Evolutionary conservation across 371 early-diverging fungal species (phyloP).

Genomic region (Phascolomyces articulosus): DNA sequence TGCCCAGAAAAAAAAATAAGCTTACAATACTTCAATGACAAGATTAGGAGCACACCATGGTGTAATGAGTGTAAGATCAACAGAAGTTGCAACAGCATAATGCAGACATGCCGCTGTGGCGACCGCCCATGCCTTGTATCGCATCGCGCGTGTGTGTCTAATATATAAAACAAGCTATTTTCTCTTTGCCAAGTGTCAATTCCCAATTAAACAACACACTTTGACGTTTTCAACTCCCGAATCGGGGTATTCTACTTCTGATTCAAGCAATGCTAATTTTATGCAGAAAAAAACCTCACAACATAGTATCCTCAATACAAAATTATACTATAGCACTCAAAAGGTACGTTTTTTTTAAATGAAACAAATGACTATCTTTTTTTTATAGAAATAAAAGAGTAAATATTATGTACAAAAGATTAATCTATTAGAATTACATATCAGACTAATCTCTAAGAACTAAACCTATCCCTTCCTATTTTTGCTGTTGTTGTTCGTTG

Average conservation of each 20-base stretch:
- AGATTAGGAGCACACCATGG: conserved; percentile 64
- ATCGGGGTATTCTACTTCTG: too few relatives aligned
- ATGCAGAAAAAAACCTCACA: too few relatives aligned
- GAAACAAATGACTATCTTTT: background rate
- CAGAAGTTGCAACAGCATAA: conserved; percentile 39
- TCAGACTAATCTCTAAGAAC: background rate
- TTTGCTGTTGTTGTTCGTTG: background rate
- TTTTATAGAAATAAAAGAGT: background rate
- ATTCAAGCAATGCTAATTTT: too few relatives aligned
- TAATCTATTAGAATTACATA: background rate
- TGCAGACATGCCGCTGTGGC: background rate
- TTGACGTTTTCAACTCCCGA: too few relatives aligned
- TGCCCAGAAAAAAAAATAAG: background rate
- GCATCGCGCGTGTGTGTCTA: background rate
- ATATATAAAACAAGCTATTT: too few relatives aligned
- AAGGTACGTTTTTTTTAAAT: too few relatives aligned
- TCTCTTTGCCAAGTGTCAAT: too few relatives aligned
- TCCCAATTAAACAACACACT: too few relatives aligned
- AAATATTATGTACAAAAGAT: background rate
- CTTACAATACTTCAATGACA: conserved; percentile 67
- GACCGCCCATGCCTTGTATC: background rate
- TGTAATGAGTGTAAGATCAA: conserved; percentile 55
- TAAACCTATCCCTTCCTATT: background rate
- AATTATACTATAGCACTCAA: too few relatives aligned
- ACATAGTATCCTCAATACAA: too few relatives aligned